Conservation (phyloP, 495 filamentous ascomycete genomes). For the Penicillium waksmanii region DNA sequence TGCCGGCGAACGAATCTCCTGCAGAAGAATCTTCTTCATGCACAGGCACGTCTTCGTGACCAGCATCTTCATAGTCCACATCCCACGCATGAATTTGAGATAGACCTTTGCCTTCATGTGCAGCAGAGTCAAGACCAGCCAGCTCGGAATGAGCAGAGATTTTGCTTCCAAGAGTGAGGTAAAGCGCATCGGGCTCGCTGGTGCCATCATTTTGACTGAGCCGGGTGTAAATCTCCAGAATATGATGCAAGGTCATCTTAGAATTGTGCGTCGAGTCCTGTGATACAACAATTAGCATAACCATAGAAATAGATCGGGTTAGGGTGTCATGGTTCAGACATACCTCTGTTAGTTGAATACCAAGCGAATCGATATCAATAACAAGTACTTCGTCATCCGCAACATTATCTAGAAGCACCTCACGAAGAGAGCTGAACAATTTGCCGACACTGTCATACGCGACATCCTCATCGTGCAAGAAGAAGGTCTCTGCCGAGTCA, state of each 20-base stretch:
- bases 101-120: slow-evolving; percentile 61
- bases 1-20: slow-evolving; percentile 12
- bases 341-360: slow-evolving; percentile 75
- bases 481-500: slow-evolving; percentile 70
- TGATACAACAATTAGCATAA: slow-evolving; percentile 18
- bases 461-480: slow-evolving; percentile 69
- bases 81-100: slow-evolving; percentile 53
- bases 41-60: slow-evolving; percentile 21
- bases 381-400: slow-evolving; percentile 68
- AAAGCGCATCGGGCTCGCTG: slow-evolving; percentile 57
- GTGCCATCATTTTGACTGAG: slow-evolving; percentile 64
- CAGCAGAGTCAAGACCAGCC: slow-evolving; percentile 53
- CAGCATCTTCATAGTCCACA: slow-evolving; percentile 37
- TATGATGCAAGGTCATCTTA: slow-evolving; percentile 54
- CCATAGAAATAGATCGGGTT: slow-evolving; percentile 26
- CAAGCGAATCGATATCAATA: slow-evolving; percentile 67
- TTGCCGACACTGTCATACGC: slow-evolving; percentile 59
- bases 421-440: slow-evolving; percentile 67
- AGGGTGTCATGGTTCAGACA: slow-evolving; percentile 23
- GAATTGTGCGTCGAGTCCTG: slow-evolving; percentile 51
- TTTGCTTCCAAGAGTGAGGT: slow-evolving; percentile 56
- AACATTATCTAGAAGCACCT: slow-evolving; percentile 69
- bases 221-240: slow-evolving; percentile 60
- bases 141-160: slow-evolving; percentile 46
- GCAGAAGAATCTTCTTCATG: slow-evolving; percentile 17